Evolutionary conservation across 768 basidiomycete species (phyloP).

Genomic region (Aureoboletus auriporus): DNA sequence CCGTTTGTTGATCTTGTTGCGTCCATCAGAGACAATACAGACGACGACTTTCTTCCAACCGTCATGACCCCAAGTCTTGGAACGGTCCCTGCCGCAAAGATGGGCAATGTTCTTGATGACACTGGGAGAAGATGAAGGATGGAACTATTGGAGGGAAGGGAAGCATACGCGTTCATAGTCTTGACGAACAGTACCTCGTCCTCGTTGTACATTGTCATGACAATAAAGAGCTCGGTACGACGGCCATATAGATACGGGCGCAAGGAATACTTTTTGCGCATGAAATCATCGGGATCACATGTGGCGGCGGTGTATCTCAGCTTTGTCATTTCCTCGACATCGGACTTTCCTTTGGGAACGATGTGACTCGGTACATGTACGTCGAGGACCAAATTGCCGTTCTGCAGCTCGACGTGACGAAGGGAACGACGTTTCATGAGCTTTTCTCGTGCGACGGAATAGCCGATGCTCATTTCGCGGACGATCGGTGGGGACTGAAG

Average conservation of each 20-base stretch:
- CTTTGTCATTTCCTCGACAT: slow-evolving; percentile 73
- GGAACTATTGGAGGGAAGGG: neutral
- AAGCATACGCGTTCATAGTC: slow-evolving; percentile 79
- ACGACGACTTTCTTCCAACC: slow-evolving; percentile 92
- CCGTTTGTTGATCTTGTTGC: slow-evolving; percentile 83
- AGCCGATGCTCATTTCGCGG: slow-evolving; percentile 50
- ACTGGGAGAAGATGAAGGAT: slow-evolving; percentile 32
- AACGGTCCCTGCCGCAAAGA: slow-evolving; percentile 63
- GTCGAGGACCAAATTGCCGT: slow-evolving; percentile 85
- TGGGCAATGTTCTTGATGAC: slow-evolving; percentile 87
- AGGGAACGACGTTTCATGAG: slow-evolving; percentile 79
- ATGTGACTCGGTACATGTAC: slow-evolving; percentile 77
- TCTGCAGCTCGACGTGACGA: slow-evolving; percentile 72
- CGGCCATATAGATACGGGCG: slow-evolving; percentile 76
- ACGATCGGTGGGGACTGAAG: slow-evolving; percentile 45
- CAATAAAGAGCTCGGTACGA: slow-evolving; percentile 89
- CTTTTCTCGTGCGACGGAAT: slow-evolving; percentile 68
- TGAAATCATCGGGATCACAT: slow-evolving; percentile 87
- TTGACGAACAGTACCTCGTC: slow-evolving; percentile 73
- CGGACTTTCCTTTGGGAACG: slow-evolving; percentile 58
- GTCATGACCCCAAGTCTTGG: slow-evolving; percentile 82
- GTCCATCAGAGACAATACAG: slow-evolving; percentile 82
- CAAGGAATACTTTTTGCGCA: slow-evolving; percentile 70
- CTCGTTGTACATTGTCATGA: slow-evolving; percentile 97
- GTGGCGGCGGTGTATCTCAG: slow-evolving; percentile 88